Percentiles rank a stretch among this genome's conserved stretches.
These are phyloP conservation scores for Arthrobotrys conoides DNA, from an alignment of 2,329 filamentous ascomycete species.

Conservation along the genomic window DNA sequence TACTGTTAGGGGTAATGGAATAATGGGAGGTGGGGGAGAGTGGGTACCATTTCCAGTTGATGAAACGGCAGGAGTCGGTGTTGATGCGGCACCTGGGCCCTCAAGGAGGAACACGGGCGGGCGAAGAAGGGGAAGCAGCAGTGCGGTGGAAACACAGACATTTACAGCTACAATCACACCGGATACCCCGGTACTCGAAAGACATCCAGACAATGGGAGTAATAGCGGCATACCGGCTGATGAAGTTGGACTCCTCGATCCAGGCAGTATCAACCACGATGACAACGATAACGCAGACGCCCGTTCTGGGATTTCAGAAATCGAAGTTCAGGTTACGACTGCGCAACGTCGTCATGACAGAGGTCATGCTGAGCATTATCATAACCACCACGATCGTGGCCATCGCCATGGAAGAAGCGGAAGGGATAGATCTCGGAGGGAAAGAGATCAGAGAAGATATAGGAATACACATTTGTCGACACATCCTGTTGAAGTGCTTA, in stretches of 20 bases:
- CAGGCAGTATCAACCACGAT: constrained; percentile 34
- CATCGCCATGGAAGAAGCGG: constrained; percentile 12
- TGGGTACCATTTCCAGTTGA: constrained; percentile 48
- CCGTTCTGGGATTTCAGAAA: constrained; percentile 58
- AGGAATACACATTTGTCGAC: constrained; percentile 58
- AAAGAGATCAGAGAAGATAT: constrained; percentile 49
- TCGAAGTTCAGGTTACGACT: constrained; percentile 60
- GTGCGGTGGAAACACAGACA: constrained; percentile 50
- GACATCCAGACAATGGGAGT: constrained; percentile 44
- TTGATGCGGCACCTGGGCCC: constrained; percentile 28
- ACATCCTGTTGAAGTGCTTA: constrained; percentile 63
- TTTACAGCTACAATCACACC: constrained; percentile 58
- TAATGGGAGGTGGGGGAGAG: constrained; percentile 20
- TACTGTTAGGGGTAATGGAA: constrained; percentile 16
- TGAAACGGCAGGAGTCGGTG: constrained; percentile 30
- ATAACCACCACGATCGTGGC: constrained; percentile 3
- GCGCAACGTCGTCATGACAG: constrained; percentile 24
- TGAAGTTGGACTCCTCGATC: constrained; percentile 52
- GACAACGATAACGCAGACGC: constrained; percentile 47
- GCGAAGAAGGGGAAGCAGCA: constrained; percentile 26
- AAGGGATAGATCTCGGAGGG: constrained; percentile 17
- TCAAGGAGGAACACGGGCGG: constrained; percentile 19
- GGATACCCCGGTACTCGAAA: constrained; percentile 50
- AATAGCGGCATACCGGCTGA: constrained; percentile 33
- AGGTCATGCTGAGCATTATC: constrained; percentile 16